These are phyloP conservation scores for Calonectria pseudoturangicola DNA, from an alignment of 2,329 filamentous ascomycete genomes.

Conservation along the genomic window DNA sequence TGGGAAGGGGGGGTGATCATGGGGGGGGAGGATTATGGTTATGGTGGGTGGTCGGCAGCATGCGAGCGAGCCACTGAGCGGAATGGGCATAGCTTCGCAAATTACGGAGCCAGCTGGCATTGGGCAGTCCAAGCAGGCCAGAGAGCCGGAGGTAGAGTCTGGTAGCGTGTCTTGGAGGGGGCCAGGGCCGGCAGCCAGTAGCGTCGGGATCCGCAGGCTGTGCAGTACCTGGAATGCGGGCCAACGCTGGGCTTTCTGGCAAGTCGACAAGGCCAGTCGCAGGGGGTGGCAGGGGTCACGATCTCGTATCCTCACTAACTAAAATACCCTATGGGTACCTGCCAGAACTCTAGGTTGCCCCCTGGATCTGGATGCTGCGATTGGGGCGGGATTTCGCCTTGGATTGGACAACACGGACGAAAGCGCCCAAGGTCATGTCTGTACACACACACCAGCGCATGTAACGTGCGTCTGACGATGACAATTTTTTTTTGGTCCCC, in stretches of 20 bases:
- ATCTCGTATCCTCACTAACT: conserved; percentile 58
- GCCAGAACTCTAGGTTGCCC: conserved; percentile 32
- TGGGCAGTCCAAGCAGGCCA: conserved; percentile 22
- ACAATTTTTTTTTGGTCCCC: neutral
- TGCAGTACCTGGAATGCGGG: conserved; percentile 53
- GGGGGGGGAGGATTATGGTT: conserved; percentile 14
- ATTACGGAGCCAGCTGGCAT: conserved; percentile 36
- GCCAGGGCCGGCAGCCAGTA: conserved; percentile 33
- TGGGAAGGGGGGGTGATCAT: conserved; percentile 45
- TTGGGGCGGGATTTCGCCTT: conserved; percentile 31
- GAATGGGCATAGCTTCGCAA: conserved; percentile 40
- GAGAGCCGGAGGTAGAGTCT: conserved; percentile 40
- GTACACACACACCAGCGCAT: conserved; percentile 18
- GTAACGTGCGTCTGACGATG: conserved; percentile 28
- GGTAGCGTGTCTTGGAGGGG: conserved; percentile 48
- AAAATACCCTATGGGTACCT: conserved; percentile 46
- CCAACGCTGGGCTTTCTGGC: conserved; percentile 34
- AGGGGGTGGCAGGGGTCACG: conserved; percentile 43
- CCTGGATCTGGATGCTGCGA: conserved; percentile 26
- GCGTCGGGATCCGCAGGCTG: conserved; percentile 50
- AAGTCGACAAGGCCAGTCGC: conserved; percentile 44
- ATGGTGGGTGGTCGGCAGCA: conserved; percentile 15
- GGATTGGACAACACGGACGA: conserved; percentile 13
- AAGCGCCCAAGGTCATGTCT: conserved; percentile 10
- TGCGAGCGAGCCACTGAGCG: conserved; percentile 36